Evolutionary conservation across 305 asterid genomes (phyloP), one percentile per base, ranked within the genome.

Genomic region (Monarda citriodora): DNA sequence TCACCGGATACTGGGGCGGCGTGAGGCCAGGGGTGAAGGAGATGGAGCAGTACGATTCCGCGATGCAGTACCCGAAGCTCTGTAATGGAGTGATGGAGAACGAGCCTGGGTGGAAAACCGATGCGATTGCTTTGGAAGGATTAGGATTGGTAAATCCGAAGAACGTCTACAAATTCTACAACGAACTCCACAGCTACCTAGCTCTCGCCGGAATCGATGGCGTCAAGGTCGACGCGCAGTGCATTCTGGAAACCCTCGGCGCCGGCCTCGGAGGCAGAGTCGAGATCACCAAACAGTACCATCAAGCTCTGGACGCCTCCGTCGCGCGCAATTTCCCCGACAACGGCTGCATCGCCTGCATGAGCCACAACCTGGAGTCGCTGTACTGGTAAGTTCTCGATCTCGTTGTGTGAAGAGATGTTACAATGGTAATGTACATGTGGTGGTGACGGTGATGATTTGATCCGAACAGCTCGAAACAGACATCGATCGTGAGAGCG

Each of bases 241-340:
- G 95, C 73, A 70, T 92, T 64, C 65, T 92, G 69, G 98, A 92
- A 84, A 92, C 98, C 0, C 79, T 92, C 25, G 98, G 98, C 45
- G 87, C 79, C 7, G 96, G 96, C 37, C 78, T 87, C 20, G 98
- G 98, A 6, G 98, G 98, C 29, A 64, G 97, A 13, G 98, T 89
- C 13, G 97, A 83, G 74, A 46, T 92, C 29, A 92, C 98, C 1
- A 79, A 74, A 58, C 95, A 89, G 71, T 92, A 85, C 72, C 96
- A 92, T 56, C 97, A 83, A 25, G 98, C 96, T 32, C 96, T 92
- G 41, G 97, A 92, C 68, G 91, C 98, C 8, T 89, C 98, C 18
- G 75, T 89, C 56, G 72, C 96, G 22, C 58, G 80, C 69, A 92
- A 88, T 45, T 89, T 92, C 36, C 83, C 93, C 1, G 96, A 87